Conservation (phyloP, 371 early-diverging fungal genomes). For the Capillidium heterosporum region DNA sequence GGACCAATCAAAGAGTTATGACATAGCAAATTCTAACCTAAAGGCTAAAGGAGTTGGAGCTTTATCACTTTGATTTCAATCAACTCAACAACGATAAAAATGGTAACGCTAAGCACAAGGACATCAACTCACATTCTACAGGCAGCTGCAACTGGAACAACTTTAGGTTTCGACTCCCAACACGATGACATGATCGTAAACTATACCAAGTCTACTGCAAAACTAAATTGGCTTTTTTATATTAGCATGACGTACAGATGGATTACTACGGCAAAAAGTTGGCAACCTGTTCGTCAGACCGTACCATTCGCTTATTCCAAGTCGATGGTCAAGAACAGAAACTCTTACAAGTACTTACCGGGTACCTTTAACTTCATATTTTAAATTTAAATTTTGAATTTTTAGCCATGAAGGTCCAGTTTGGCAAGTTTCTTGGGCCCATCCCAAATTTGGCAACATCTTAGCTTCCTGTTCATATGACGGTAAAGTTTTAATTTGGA, state of each 20-base stretch:
- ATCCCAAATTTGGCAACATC: constrained; percentile 90
- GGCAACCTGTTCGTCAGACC: constrained; percentile 94
- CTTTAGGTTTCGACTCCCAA: constrained; percentile 51
- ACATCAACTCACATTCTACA: too few species aligned
- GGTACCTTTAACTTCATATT: constrained; percentile 19
- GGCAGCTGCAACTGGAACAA: too few species aligned
- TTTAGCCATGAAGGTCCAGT: constrained; percentile 89
- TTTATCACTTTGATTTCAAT: too few species aligned
- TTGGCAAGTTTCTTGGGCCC: constrained; percentile 99
- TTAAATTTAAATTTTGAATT: not conserved
- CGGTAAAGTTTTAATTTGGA: constrained; percentile 85
- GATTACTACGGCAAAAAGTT: constrained; percentile 93
- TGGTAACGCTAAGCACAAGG: too few species aligned
- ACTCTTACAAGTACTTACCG: constrained; percentile 55
- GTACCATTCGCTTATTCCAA: constrained; percentile 80
- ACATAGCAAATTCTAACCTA: too few species aligned
- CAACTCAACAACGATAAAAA: too few species aligned
- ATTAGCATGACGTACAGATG: constrained; percentile 91
- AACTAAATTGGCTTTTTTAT: not conserved
- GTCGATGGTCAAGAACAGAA: constrained; percentile 68
- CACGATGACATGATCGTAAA: constrained; percentile 90
- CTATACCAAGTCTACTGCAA: not conserved
- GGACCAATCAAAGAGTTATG: too few species aligned
- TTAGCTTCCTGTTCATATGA: constrained; percentile 95
- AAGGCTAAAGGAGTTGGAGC: too few species aligned